Base-by-base conservation (phyloP, 345 rosid species). In the Conringia planisiliqua region DNA sequence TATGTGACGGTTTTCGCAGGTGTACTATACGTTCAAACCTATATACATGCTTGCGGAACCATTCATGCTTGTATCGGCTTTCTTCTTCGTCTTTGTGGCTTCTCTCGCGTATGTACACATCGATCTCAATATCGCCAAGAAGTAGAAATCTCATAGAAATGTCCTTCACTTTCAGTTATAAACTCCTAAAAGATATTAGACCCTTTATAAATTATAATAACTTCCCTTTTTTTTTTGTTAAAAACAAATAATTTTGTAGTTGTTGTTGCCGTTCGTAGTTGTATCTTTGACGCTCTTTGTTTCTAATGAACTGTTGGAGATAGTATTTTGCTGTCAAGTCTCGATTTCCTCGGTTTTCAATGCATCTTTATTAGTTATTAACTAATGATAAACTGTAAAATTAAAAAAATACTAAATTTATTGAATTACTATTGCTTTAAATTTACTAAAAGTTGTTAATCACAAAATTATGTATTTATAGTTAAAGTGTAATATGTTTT, bases 11-110 rank as follows among this genome's bases (percentile, higher is more conserved):
- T 17, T 52, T 29, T 20, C 5, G 81, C 89, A 96, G 98, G 97
- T 96, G 60, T 89, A 96, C 71, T 92, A 90, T 83, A 88, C 86
- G 29, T 92, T 90, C 91, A 96, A 92, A 59, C 93, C 94, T 14
- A 82, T 90, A 68, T 92, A 92, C 88, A 90, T 96, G 99, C 91
- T 96, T 43, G 97, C 94, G 4, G 98, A 92, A 83, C 99, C 98
- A n/a, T 57, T 90, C 56, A 90, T 96, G 96, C 77, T 92, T 87
- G 81, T 83, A 35, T 85, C 93, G 4, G 89, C 69, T 4, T 87
- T 90, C 84, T 90, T 92, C 96, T 81, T 88, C 22, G 80, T 92
- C 71, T 89, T 92, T 69, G 65, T 88, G 86, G 79, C 98, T 35
- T 85, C 84, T 39, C 81, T 90, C 39, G 94, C 93, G 4, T 96